Evolutionary conservation across 1,139 yeast genomes (phyloP).

Genomic region (Hansenula anomala): DNA sequence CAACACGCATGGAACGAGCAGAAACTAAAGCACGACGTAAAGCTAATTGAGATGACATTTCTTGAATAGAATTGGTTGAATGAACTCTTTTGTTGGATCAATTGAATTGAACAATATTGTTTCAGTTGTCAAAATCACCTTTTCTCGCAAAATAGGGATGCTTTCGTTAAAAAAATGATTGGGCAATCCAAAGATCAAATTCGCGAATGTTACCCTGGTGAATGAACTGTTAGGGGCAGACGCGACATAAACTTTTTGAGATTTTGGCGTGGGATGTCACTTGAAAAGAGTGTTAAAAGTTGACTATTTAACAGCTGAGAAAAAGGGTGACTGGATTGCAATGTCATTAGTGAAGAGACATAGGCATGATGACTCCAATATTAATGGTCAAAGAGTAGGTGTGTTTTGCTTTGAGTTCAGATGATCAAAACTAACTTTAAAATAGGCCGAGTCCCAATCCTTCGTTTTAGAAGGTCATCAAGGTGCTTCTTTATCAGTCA

Average conservation of each 20-base stretch:
- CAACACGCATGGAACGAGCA: constrained; percentile 27
- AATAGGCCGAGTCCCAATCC: constrained; percentile 11
- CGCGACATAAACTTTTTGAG: constrained; percentile 1
- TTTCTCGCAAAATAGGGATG: not conserved
- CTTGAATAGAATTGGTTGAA: not conserved
- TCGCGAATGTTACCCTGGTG: not conserved
- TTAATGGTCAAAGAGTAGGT: not conserved
- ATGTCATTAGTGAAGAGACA: constrained; percentile 22
- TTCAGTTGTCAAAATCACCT: constrained; percentile 1
- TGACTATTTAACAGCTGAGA: too few relatives aligned
- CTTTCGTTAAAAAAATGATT: not conserved
- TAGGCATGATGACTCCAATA: constrained; percentile 4
- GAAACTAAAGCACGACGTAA: constrained; percentile 33
- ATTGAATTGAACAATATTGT: too few relatives aligned
- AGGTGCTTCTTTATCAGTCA: constrained; percentile 42
- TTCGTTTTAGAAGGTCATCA: constrained; percentile 39
- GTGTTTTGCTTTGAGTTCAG: not conserved
- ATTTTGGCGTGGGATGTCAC: not conserved
- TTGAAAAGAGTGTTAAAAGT: too few relatives aligned
- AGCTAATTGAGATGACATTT: constrained; percentile 23
- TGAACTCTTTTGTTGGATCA: too few relatives aligned
- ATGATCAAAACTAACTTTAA: not conserved
- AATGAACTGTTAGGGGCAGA: not conserved
- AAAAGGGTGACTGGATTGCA: too few relatives aligned
- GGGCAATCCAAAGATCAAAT: not conserved